Percentiles rank a stretch among this genome's conserved stretches.
Evolutionary conservation across 352 stramenopile genomes (phyloP).

Genomic region (Phytophthora podocarpi): DNA sequence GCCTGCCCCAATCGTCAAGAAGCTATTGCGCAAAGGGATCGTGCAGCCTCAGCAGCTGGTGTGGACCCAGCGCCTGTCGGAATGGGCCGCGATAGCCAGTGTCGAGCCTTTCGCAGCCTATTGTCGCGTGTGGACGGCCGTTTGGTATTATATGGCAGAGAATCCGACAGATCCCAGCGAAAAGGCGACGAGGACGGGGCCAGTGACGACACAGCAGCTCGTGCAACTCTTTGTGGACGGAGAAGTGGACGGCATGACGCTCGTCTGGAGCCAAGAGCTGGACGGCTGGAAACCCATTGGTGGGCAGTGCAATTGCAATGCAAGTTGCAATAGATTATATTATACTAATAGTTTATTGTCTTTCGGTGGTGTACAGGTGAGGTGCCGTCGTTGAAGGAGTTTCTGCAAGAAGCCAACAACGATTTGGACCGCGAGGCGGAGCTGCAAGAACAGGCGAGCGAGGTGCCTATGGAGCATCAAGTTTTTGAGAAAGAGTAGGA

Average conservation of each 20-base stretch:
- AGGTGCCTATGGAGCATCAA: slow-evolving; percentile 51
- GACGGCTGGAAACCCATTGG: slow-evolving; percentile 61
- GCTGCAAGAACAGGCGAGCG: slow-evolving; percentile 45
- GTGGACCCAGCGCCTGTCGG: slow-evolving; percentile 67
- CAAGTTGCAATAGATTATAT: not conserved
- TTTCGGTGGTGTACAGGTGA: slow-evolving; percentile 42
- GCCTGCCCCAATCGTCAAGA: slow-evolving; percentile 60
- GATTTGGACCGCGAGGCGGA: slow-evolving; percentile 61
- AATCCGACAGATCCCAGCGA: not conserved
- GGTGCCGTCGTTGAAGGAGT: slow-evolving; percentile 65
- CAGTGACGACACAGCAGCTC: slow-evolving; percentile 60
- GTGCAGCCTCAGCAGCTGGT: slow-evolving; percentile 67
- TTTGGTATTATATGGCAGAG: slow-evolving; percentile 72
- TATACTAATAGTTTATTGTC: not conserved
- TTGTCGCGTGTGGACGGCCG: slow-evolving; percentile 55
- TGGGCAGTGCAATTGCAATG: slow-evolving; percentile 24
- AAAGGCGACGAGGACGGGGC: slow-evolving; percentile 34
- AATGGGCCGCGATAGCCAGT: slow-evolving; percentile 55
- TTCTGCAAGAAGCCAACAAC: slow-evolving; percentile 71
- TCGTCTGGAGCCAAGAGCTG: slow-evolving; percentile 66
- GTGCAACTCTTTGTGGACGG: slow-evolving; percentile 66
- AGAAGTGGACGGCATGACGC: slow-evolving; percentile 72
- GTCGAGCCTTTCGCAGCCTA: slow-evolving; percentile 59
- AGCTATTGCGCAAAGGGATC: slow-evolving; percentile 66
- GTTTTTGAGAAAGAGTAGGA: slow-evolving; percentile 62